Base-by-base conservation (phyloP, 306 rosid species). In the Lathyrus sativus region DNA sequence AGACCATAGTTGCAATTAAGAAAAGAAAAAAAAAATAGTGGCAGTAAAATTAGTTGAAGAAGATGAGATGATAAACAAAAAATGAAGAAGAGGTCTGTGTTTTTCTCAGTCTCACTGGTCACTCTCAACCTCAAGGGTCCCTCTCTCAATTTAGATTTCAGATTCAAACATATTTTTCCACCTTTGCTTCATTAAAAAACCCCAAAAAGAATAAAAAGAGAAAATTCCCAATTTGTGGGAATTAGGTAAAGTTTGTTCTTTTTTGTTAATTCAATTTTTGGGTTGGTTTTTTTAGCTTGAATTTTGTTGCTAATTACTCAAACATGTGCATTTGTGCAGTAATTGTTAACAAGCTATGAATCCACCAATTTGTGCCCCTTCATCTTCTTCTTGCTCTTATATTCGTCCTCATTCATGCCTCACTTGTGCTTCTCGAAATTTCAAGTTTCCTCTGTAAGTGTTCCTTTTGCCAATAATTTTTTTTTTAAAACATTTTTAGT, bases 391-490 rank as follows among this genome's bases (percentile, higher is more conserved):
- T 18, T 79, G 85, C 73, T 80, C 85, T 9, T 80, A 70, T 45
- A 45, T 78, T 74, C 79, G 78, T 64, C 81, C 86, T 78, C 83
- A 76, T 74, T 72, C 86, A 38, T 72, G 83, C 26, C 68, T 79
- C 76, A 57, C 83, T 62, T 70, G 79, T 58, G 78, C 84, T 72
- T 78, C 90, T 77, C 86, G 84, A 28, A 79, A 74, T 76, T 78
- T 68, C 85, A 83, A 79, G 86, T 79, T 77, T 65, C 90, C 88
- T 65, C 18, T 77, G 90, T 87, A 71, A 82, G 85, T 54, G 50
- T 74, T 66, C 31, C 53, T 31, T 55, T 46, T 15, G 14, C 46
- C 46, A 6, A 18, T 51, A 12, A 5, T 24, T 55, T 53, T 12
- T 78, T 57, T 26, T 29, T 44, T 46, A 64, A 4, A 56, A 24